Evolutionary conservation across 1,139 yeast species (phyloP), one percentile per base, ranked within the genome.

Genomic region (Candida mesenterica): DNA sequence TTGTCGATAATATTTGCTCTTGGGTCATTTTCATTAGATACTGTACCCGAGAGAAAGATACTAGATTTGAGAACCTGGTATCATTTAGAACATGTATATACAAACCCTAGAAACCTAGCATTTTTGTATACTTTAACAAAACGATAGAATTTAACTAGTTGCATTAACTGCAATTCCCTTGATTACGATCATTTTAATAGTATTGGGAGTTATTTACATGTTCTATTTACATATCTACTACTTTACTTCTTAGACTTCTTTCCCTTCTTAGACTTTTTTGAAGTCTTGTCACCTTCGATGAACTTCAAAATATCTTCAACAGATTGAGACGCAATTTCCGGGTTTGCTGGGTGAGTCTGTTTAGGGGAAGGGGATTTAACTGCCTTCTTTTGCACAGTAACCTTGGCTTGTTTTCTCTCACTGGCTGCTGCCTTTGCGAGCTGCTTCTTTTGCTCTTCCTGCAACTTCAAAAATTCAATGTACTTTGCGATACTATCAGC

Each of bases 251-350:
- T 43, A 24, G 46, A 36, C 13, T 14, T 25, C 28, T 25, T 25
- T 5, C 12, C 14, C 36, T 42, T 43, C 42, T 45, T 44, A 33
- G 45, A 46, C 40, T 49, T 48, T 32, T 45, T 42, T 15, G 41
- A 17, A 33, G 42, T 46, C 31, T 58, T 50, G 13, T 52, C 53
- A 32, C 84, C 86, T 55, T 80, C 83, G 49, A 83, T 80, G 50
- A 75, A 83, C 34, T 70, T 69, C 61, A 82, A 65, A 43, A 83
- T 75, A 40, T 82, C 90, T 35, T 82, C 90, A 39, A 82, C 74
- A 14, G 85, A 77, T 56, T 78, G 69, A 34, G 64, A 61, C 10
- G 82, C 81, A 44, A 82, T 69, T 27, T 69, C 74, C 16, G 85
- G 80, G 46, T 74, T 65, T 10, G 77, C 61, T 19, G 22, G 22